Percentiles rank a stretch among this genome's conserved stretches.
phyloP scores from a whole-genome alignment of 768 basidiomycete species.

The Panaeolus papilionaceus region DNA sequence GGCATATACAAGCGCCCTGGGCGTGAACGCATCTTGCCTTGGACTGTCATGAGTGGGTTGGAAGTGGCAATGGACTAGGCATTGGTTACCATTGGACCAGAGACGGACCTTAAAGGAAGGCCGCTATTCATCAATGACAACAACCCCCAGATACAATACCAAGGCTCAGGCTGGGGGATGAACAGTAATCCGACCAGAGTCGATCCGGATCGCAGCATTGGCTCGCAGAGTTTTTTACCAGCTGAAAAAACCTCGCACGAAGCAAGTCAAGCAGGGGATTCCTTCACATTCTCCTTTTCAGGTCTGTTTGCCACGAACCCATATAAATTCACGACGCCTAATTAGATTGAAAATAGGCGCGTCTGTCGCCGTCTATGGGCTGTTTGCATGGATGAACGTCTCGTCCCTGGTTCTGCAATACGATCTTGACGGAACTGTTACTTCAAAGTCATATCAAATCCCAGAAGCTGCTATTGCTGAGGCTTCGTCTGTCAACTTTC shows the following conservation, averaged over 20 bases:
- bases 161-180: neutral
- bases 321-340: neutral
- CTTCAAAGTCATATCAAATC: neutral
- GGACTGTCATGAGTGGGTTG: neutral
- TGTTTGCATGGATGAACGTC: neutral
- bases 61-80: neutral
- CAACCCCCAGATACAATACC: neutral
- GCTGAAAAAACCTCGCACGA: neutral
- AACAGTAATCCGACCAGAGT: neutral
- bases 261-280: neutral
- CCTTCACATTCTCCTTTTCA: neutral
- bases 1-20: too few relatives aligned
- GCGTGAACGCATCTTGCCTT: too few relatives aligned
- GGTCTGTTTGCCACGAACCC: neutral
- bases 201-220: neutral
- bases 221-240: neutral
- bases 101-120: neutral
- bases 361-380: neutral
- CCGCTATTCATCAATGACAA: neutral
- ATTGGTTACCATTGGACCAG: neutral
- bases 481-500: conserved; percentile 22
- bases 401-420: neutral
- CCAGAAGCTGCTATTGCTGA: neutral
- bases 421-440: neutral
- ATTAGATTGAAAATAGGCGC: neutral